A percentile compares a stretch with the other conserved stretches of the same genome.
Evolutionary conservation across 441 rosid genomes (phyloP).

Genomic region (Eruca vesicaria): DNA sequence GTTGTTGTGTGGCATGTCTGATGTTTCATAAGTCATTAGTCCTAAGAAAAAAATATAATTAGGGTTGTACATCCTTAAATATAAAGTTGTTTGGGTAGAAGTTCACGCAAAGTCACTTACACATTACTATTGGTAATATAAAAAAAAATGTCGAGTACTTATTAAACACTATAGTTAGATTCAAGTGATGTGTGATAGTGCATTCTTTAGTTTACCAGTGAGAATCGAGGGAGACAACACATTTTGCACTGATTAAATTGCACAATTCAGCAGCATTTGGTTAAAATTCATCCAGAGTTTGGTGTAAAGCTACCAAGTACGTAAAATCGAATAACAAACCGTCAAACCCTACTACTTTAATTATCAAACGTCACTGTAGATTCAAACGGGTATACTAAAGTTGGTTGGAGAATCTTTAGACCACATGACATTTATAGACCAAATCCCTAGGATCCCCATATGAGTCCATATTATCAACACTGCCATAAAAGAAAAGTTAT

Average conservation of each 20-base stretch:
- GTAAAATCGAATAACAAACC: conserved; percentile 2
- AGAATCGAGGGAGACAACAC: background rate
- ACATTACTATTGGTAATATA: background rate
- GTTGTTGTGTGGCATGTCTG: background rate
- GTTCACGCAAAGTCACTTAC: background rate
- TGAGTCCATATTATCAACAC: background rate
- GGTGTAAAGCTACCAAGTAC: background rate
- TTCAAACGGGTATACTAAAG: background rate
- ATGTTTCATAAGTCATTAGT: background rate
- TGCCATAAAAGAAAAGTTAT: background rate
- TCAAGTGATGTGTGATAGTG: background rate
- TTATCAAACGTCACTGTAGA: background rate
- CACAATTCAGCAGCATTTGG: background rate
- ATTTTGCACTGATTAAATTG: background rate
- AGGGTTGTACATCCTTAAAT: background rate
- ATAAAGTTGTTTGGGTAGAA: background rate
- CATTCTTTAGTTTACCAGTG: background rate
- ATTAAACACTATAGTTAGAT: background rate
- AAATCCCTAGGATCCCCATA: conserved; percentile 12
- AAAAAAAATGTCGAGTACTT: background rate
- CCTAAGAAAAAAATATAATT: background rate
- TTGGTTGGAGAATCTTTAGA: background rate
- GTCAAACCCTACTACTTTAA: background rate
- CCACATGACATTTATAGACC: background rate
- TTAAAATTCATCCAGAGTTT: background rate